These are phyloP conservation scores for Ogataea angusta DNA, from an alignment of 805 yeast species.

Conservation along the genomic window DNA sequence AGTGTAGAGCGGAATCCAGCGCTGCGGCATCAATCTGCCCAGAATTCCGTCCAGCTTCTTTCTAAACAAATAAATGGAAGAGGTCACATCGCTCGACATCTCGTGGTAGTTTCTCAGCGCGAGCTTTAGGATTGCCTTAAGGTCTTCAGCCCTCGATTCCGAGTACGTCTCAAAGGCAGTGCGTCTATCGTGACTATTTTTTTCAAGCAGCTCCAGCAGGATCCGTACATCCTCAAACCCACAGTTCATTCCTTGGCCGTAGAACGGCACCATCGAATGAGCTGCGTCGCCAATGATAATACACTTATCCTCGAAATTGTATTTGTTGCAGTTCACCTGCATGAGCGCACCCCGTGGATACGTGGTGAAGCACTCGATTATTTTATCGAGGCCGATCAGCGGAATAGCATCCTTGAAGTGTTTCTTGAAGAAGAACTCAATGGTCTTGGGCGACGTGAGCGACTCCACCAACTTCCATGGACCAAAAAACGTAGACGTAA, in stretches of 20 bases:
- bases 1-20: slow-evolving; percentile 84
- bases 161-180: slow-evolving; percentile 57
- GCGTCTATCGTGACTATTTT: slow-evolving; percentile 36
- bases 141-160: slow-evolving; percentile 54
- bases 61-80: slow-evolving; percentile 55
- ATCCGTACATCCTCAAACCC: slow-evolving; percentile 89
- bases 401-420: slow-evolving; percentile 74
- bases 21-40: slow-evolving; percentile 54
- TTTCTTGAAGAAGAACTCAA: slow-evolving; percentile 47
- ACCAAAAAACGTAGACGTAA: slow-evolving; percentile 86
- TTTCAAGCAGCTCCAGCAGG: slow-evolving; percentile 49
- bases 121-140: slow-evolving; percentile 70
- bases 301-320: slow-evolving; percentile 59
- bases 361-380: slow-evolving; percentile 43
- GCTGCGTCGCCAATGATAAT: slow-evolving; percentile 90
- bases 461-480: slow-evolving; percentile 67
- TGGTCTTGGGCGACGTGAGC: slow-evolving; percentile 40
- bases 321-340: slow-evolving; percentile 68
- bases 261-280: slow-evolving; percentile 96
- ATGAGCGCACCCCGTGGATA: slow-evolving; percentile 79
- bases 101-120: slow-evolving; percentile 81
- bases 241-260: slow-evolving; percentile 96
- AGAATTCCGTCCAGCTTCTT: slow-evolving; percentile 66
- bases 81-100: slow-evolving; percentile 79
- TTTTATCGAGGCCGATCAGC: slow-evolving; percentile 57